phyloP scores from a whole-genome alignment of 1,284 basidiomycete genomes.

The Tausonia pullulans region DNA sequence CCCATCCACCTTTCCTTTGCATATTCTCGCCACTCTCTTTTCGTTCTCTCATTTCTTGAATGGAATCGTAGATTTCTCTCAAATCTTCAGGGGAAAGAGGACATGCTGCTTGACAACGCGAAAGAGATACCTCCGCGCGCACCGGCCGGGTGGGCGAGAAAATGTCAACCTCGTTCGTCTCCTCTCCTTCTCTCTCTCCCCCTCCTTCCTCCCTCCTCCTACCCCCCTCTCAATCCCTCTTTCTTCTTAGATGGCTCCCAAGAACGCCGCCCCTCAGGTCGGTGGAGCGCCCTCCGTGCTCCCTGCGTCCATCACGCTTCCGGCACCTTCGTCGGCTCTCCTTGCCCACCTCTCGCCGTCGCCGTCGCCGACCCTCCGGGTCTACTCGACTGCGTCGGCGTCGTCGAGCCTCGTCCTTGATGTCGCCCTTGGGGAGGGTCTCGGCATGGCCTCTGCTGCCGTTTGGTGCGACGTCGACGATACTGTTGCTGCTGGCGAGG shows the following conservation, averaged over 20 bases:
- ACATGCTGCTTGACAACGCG: neutral
- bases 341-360: conserved; percentile 9
- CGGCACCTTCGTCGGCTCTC: neutral
- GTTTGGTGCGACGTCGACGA: conserved; percentile 6
- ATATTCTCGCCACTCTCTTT: neutral
- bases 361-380: conserved; percentile 1
- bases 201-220: neutral
- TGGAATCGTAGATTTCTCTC: neutral
- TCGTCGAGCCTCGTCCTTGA: conserved; percentile 5
- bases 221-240: neutral
- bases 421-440: neutral
- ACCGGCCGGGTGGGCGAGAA: neutral
- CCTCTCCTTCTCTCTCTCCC: neutral
- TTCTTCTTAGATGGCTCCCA: neutral
- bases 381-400: conserved; percentile 2
- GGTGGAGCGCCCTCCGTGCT: neutral
- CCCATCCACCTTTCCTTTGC: neutral
- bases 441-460: conserved; percentile 6
- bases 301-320: neutral
- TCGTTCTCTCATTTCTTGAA: neutral
- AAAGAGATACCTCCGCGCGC: too few relatives aligned
- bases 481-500: neutral
- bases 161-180: neutral
- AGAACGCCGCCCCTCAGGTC: conserved; percentile 1
- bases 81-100: neutral